These are phyloP conservation scores for Begonia loranthoides DNA, from an alignment of 306 rosid genomes.

Conservation along the genomic window DNA sequence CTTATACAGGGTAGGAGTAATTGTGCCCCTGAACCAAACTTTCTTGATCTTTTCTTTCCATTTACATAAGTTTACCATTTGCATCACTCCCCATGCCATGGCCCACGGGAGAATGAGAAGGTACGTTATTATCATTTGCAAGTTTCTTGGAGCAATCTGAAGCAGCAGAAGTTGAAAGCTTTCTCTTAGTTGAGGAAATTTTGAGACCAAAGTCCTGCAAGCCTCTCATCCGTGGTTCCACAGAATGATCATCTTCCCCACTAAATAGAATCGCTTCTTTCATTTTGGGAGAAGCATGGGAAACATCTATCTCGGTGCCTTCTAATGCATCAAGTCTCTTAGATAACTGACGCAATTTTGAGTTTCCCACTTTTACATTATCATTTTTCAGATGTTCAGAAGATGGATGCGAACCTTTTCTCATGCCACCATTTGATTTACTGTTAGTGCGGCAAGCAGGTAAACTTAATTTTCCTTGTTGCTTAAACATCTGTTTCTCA, in stretches of 20 bases:
- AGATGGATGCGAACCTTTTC: constrained; percentile 23
- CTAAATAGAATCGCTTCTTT: constrained; percentile 34
- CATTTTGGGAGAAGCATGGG: constrained; percentile 15
- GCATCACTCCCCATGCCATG: constrained; percentile 22
- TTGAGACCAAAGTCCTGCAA: constrained; percentile 52
- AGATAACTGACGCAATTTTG: constrained; percentile 19
- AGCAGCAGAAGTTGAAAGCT: constrained; percentile 25
- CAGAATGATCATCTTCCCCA: constrained; percentile 36
- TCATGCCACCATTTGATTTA: constrained; percentile 23
- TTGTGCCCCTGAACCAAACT: constrained; percentile 14
- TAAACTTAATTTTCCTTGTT: constrained; percentile 46
- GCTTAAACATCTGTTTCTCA: constrained; percentile 52
- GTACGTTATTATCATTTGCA: constrained; percentile 24
- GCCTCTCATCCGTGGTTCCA: constrained; percentile 40
- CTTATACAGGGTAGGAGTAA: constrained; percentile 16
- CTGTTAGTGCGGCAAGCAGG: constrained; percentile 24
- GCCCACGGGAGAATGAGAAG: constrained; percentile 20
- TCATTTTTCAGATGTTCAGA: constrained; percentile 27
- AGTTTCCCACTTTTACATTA: constrained; percentile 15
- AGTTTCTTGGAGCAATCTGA: constrained; percentile 31
- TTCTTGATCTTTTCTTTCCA: constrained; percentile 17
- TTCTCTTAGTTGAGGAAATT: constrained; percentile 32
- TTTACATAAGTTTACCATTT: constrained; percentile 24
- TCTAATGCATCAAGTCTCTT: constrained; percentile 15
- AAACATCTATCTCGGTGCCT: constrained; percentile 18